phyloP scores from a whole-genome alignment of 441 rosid species.

The Isatis lusitanica region DNA sequence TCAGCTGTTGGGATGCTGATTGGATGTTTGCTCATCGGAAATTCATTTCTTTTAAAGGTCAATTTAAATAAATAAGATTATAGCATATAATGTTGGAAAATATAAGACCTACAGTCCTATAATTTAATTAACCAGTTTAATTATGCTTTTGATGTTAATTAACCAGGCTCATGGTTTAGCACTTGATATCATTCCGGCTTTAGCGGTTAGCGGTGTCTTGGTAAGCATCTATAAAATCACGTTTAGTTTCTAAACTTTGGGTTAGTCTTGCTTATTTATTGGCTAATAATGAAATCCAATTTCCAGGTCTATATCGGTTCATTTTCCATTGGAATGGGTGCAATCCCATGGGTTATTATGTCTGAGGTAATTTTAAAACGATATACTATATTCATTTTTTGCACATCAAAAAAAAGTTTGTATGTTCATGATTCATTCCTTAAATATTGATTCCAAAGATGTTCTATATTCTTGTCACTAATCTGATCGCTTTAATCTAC shows the following conservation, averaged over 20 bases:
- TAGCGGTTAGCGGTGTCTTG: slow-evolving; percentile 55
- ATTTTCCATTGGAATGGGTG: slow-evolving; percentile 61
- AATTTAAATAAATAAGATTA: not conserved
- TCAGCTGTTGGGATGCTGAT: slow-evolving; percentile 54
- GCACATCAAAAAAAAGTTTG: not conserved
- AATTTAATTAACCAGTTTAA: not conserved
- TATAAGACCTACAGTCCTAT: too few species aligned
- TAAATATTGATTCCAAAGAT: not conserved
- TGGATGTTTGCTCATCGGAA: slow-evolving; percentile 50
- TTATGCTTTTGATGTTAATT: slow-evolving; percentile 5
- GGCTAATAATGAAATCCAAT: not conserved
- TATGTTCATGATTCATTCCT: not conserved
- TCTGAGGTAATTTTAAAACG: slow-evolving; percentile 53
- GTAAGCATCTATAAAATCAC: slow-evolving; percentile 32
- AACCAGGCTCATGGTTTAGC: slow-evolving; percentile 46
- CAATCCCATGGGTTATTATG: slow-evolving; percentile 78
- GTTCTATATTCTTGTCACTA: not conserved
- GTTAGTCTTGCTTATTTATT: not conserved
- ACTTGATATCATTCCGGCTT: slow-evolving; percentile 38
- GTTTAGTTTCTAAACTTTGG: not conserved
- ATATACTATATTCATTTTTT: not conserved
- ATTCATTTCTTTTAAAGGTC: slow-evolving; percentile 63
- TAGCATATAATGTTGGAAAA: not conserved
- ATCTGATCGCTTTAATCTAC: not conserved
- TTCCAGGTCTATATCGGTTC: slow-evolving; percentile 53